A percentile compares a stretch with the other conserved stretches of the same genome.
These are phyloP conservation scores for Trichosporon ovoides DNA, from an alignment of 1,284 basidiomycete genomes.

Conservation along the genomic window DNA sequence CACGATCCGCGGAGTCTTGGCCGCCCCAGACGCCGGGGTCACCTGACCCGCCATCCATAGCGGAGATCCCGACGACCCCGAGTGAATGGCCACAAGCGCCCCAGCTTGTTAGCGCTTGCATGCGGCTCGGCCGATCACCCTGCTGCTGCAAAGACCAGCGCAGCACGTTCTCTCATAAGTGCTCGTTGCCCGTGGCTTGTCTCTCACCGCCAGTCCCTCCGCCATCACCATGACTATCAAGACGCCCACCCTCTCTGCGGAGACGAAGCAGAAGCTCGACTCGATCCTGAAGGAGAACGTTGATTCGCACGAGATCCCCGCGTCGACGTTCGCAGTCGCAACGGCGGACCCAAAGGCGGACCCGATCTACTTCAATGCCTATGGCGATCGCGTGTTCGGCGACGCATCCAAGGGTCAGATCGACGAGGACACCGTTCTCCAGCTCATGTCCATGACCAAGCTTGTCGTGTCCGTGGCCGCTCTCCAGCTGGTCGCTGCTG, in stretches of 20 bases:
- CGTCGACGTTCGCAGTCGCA: conserved; percentile 31
- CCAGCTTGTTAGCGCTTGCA: no score
- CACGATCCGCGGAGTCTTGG: no score
- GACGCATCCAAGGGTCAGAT: conserved; percentile 27
- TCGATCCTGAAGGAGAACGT: conserved; percentile 21
- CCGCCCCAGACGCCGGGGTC: no score
- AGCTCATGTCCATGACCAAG: conserved; percentile 41
- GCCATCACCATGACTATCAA: conserved; percentile 3
- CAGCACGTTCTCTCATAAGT: neutral
- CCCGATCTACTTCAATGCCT: conserved; percentile 28
- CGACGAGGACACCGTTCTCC: conserved; percentile 30
- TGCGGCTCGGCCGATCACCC: neutral
- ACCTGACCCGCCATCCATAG: no score
- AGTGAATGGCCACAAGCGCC: no score
- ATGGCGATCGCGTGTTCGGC: conserved; percentile 30
- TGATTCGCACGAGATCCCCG: conserved; percentile 25
- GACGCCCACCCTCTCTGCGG: conserved; percentile 11
- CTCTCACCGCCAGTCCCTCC: neutral
- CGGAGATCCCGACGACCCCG: no score
- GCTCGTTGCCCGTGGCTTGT: neutral
- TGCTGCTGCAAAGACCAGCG: neutral
- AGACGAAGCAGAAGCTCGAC: conserved; percentile 25
- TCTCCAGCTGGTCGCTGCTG: conserved; percentile 18
- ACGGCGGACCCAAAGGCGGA: conserved; percentile 12
- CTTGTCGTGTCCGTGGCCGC: conserved; percentile 21